Percentiles rank a stretch among this genome's conserved stretches.
Conservation (phyloP, 495 filamentous ascomycete species). For the Aspergillus egyptiacus region DNA sequence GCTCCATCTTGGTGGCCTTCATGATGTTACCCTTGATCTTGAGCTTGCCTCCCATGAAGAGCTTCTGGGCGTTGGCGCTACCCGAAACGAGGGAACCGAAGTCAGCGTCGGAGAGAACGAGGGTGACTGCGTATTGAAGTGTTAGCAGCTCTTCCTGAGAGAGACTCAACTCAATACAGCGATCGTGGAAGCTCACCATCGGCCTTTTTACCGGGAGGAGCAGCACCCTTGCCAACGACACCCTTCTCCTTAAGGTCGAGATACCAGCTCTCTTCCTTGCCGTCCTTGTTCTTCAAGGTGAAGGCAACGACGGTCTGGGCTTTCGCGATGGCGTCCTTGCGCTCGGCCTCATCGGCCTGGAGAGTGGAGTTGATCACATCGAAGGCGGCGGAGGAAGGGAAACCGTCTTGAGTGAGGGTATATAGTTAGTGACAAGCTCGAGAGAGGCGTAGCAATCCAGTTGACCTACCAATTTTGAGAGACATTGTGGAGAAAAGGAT, state of each 20-base stretch:
- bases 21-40: slow-evolving; percentile 98
- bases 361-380: slow-evolving; percentile 79
- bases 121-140: slow-evolving; percentile 56
- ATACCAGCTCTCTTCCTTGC: slow-evolving; percentile 78
- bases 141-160: slow-evolving; percentile 2
- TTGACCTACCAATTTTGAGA: slow-evolving; percentile 67
- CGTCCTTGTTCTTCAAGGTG: slow-evolving; percentile 78
- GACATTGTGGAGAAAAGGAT: slow-evolving; percentile 52
- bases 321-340: slow-evolving; percentile 81
- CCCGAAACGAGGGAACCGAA: slow-evolving; percentile 76
- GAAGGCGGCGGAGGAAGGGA: slow-evolving; percentile 88
- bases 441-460: slow-evolving; percentile 5
- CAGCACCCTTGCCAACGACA: slow-evolving; percentile 66
- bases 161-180: not conserved
- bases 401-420: slow-evolving; percentile 62
- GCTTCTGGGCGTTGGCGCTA: slow-evolving; percentile 86
- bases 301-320: slow-evolving; percentile 87
- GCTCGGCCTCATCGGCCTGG: slow-evolving; percentile 59
- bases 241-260: slow-evolving; percentile 93
- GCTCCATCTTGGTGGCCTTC: slow-evolving; percentile 97
- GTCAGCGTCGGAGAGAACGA: slow-evolving; percentile 77
- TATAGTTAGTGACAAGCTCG: slow-evolving; percentile 12
- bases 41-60: slow-evolving; percentile 96
- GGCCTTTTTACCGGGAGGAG: slow-evolving; percentile 64
- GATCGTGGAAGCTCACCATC: slow-evolving; percentile 55